These are phyloP conservation scores for Beauveria varroae DNA, from an alignment of 2,329 filamentous ascomycete species.

Conservation along the genomic window DNA sequence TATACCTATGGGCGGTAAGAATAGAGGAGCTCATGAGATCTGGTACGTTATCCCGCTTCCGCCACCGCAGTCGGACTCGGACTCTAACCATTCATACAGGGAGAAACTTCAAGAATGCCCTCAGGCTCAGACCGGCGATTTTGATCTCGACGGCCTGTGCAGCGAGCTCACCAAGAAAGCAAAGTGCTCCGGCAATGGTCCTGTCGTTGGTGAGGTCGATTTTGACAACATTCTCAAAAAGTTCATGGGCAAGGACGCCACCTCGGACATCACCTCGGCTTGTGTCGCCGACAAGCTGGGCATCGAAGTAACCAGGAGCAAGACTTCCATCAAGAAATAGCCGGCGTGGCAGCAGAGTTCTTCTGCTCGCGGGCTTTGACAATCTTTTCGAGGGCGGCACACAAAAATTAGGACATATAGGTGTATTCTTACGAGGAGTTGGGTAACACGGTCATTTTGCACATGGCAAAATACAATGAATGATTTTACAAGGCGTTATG, in stretches of 20 bases:
- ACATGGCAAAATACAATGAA: not conserved
- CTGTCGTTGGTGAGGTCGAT: slow-evolving; percentile 81
- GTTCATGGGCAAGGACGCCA: slow-evolving; percentile 43
- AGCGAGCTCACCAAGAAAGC: slow-evolving; percentile 92
- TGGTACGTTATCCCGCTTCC: not conserved
- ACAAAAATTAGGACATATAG: not conserved
- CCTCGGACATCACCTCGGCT: slow-evolving; percentile 24
- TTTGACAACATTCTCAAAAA: slow-evolving; percentile 72
- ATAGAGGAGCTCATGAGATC: not conserved
- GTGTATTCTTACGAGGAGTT: slow-evolving; percentile 10
- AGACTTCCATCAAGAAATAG: slow-evolving; percentile 9
- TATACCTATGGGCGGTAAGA: slow-evolving; percentile 22
- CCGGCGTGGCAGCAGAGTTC: not conserved
- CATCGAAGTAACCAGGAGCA: slow-evolving; percentile 35
- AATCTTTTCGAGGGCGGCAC: not conserved
- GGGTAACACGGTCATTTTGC: not conserved
- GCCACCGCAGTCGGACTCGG: not conserved
- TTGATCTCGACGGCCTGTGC: slow-evolving; percentile 90
- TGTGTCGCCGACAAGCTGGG: slow-evolving; percentile 47
- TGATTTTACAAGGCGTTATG: not conserved
- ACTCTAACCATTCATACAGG: slow-evolving; percentile 51
- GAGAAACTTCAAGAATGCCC: slow-evolving; percentile 82
- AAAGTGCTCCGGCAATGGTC: slow-evolving; percentile 84
- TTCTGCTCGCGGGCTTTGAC: not conserved
- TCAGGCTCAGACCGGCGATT: slow-evolving; percentile 81